Base-by-base conservation (phyloP, 805 yeast genomes). In the Kockiozyma suomiensis region DNA sequence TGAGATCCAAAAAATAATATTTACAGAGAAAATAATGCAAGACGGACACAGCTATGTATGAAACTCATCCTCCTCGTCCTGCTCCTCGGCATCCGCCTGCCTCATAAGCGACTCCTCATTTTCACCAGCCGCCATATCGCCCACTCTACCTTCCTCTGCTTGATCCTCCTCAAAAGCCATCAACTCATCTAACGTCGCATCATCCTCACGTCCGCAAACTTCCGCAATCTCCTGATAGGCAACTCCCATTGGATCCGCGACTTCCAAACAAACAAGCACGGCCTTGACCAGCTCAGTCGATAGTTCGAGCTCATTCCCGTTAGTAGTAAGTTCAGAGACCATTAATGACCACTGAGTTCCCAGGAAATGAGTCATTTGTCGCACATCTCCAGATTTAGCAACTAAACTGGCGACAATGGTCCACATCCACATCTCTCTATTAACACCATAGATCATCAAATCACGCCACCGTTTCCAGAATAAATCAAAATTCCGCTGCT, bases 401-500 rank as follows among this genome's bases (percentile, higher is more conserved):
- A 73, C 72, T 40, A 74, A 59, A 7, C 73, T 65, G 6, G 69
- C 65, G 26, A 70, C 62, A 10, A 61, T 42, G 17, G 66, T 65
- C 54, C 69, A 52, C 38, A 68, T 49, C 38, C 64, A 67, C 4
- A 52, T 28, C 25, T 65, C 70, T 3, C 70, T 42, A 7, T 58
- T 37, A 2, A 64, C 58, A 4, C 65, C 52, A 12, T 48, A 17
- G 5, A 54, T 43, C 12, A 25, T 6, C 28, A 70, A 59, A n/a
- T 60, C 58, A 23, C 66, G 60, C 66, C 71, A 67, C 2, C 69
- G 50, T 23, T 66, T 59, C 76, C 76, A 74, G 48, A 75, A 72
- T 23, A 68, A 56, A 28, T 53, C 57, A 69, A 70, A 72, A 19
- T 56, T 51, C 13, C 58, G 61, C 15, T 65, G 67, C 50, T 70